A percentile compares a stretch with the other conserved stretches of the same genome.
Evolutionary conservation across 441 rosid genomes (phyloP).

Genomic region (Populus hybrid): DNA sequence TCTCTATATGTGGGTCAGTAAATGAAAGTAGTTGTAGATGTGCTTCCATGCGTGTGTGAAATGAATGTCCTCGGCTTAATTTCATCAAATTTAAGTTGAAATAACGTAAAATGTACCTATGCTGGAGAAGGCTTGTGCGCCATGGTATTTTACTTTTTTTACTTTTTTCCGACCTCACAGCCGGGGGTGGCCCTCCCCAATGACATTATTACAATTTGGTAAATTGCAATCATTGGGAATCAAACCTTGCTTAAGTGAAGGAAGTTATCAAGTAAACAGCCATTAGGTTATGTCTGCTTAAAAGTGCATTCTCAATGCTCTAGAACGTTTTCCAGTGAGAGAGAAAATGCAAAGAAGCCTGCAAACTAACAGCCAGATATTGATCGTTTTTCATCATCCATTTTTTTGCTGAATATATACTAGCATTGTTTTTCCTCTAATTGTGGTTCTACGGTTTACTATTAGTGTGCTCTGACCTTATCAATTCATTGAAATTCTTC

Average conservation of each 20-base stretch:
- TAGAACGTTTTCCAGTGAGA: neutral
- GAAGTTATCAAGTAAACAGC: too few species aligned
- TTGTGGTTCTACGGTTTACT: neutral
- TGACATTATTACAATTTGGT: too few species aligned
- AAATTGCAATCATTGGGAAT: neutral
- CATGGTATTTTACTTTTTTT: too few species aligned
- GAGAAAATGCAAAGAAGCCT: neutral
- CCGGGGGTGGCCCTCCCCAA: neutral
- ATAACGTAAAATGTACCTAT: too few species aligned
- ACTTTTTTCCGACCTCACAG: too few species aligned
- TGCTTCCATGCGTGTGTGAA: neutral
- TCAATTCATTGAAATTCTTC: conserved; percentile 9
- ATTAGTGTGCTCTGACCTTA: neutral
- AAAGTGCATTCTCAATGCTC: neutral
- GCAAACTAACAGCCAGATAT: neutral
- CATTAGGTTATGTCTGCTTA: neutral
- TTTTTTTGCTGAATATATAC: neutral
- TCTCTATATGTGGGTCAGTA: neutral
- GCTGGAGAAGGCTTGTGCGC: neutral
- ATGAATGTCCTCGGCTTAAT: neutral
- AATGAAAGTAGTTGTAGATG: neutral
- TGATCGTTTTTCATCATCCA: neutral
- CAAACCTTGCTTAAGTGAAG: too few species aligned
- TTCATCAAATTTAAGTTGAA: neutral
- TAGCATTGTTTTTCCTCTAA: neutral